A percentile compares a stretch with the other conserved stretches of the same genome.
Conservation (phyloP, 2,329 filamentous ascomycete genomes). For the Penicillium sp. region DNA sequence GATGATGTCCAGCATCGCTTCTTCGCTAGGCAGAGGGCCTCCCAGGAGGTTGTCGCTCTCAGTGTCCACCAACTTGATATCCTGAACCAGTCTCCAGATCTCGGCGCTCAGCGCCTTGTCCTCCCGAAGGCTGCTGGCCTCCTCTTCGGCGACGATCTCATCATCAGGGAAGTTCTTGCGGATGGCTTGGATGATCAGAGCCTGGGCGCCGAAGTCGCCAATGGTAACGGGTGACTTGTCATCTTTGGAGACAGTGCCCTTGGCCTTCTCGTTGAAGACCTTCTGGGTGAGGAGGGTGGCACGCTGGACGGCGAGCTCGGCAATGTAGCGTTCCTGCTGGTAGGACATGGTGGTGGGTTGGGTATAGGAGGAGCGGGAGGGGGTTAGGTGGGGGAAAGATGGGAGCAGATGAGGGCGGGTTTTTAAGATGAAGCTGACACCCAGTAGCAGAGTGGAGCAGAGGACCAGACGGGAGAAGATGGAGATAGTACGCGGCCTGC, state of each 20-base stretch:
- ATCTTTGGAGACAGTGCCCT: conserved; percentile 87
- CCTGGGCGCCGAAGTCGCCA: conserved; percentile 94
- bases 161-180: conserved; percentile 85
- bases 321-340: conserved; percentile 68
- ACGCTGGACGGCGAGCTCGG: conserved; percentile 80
- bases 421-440: conserved; percentile 34
- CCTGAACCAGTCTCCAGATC: conserved; percentile 75
- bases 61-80: conserved; percentile 59
- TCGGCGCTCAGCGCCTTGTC: conserved; percentile 61
- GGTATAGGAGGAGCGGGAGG: conserved; percentile 16
- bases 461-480: conserved; percentile 26
- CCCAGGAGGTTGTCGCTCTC: conserved; percentile 60
- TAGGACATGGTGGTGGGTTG: conserved; percentile 46
- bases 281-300: conserved; percentile 66
- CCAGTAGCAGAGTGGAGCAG: conserved; percentile 38
- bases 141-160: conserved; percentile 89
- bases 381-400: conserved; percentile 30
- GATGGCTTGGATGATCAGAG: conserved; percentile 85
- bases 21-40: conserved; percentile 56
- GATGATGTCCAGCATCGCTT: conserved; percentile 52
- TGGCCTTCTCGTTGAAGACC: conserved; percentile 79
- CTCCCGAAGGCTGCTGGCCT: conserved; percentile 67
- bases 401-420: conserved; percentile 35
- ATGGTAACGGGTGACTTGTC: conserved; percentile 96
- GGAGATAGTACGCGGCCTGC: too few species aligned